Evolutionary conservation across 345 rosid species (phyloP), one percentile per base, ranked within the genome.

Genomic region (Eucalyptus curtisii): DNA sequence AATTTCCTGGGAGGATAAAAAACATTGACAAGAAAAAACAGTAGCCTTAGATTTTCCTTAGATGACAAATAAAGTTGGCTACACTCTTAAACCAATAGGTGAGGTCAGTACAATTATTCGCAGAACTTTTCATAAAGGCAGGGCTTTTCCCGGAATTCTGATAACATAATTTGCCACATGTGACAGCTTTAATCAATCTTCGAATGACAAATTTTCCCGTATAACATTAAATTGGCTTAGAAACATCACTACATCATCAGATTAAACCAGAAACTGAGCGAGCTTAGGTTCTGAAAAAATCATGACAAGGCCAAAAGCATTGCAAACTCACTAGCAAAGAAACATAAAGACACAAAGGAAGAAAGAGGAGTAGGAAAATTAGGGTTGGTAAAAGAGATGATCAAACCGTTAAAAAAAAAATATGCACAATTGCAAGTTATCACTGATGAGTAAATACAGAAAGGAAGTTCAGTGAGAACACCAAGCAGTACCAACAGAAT

Each of bases 1-100:
- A 93, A 96, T 90, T 97, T 97, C 90, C 99, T 96, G 95, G 86
- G 68, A 90, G 89, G 14, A 31, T 37, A 85, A 33, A 44, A 50
- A 52, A 86, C 7, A 16, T 31, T 14, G 44, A 31, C 64, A 49
- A 49, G 27, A 10, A 33, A 86, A 86, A 33, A 86, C 19, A 50
- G 10, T 22, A 49, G 24, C 61, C 15, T 76, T 76, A 76, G 47
- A 40, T 76, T 76, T 76, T 76, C 82, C 47, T 40, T 5, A 20
- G 82, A 76, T 20, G 30, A 40, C 16, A 37, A 20, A 76, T 76
- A 40, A 37, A 13, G 27, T 76, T 4, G 47, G 82, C 82, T 5
- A 76, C 42, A 20, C 82, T 37, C 27, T 76, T 76, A 76, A 10
- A 37, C 82, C 82, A 37, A 76, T 37, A 76, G 47, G 82, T 40